Evolutionary conservation across 2,329 filamentous ascomycete species (phyloP).

Genomic region (Fusarium praegraminearum): DNA sequence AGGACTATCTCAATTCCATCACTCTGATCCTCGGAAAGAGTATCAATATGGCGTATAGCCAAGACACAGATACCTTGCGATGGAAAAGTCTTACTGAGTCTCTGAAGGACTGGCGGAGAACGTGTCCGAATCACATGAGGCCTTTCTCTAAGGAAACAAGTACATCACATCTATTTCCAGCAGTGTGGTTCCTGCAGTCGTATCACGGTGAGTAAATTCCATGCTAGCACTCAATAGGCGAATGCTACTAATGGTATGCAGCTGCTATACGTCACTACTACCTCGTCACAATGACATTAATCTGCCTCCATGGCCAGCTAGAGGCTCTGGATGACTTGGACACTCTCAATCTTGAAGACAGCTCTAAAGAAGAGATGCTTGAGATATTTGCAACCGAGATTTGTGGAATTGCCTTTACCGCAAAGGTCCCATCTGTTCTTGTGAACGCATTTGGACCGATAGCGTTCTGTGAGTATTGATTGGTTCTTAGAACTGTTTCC

Average conservation of each 20-base stretch:
- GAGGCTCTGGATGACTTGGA: not conserved
- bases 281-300: constrained; percentile 52
- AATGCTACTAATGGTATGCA: constrained; percentile 32
- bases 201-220: constrained; percentile 55
- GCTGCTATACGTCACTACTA: constrained; percentile 59
- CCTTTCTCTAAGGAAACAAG: constrained; percentile 47
- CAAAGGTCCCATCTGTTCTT: constrained; percentile 56
- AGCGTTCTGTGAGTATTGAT: constrained; percentile 55
- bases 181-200: constrained; percentile 55
- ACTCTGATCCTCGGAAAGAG: constrained; percentile 58
- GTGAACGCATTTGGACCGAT: constrained; percentile 64
- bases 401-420: constrained; percentile 60
- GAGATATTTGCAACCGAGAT: constrained; percentile 54
- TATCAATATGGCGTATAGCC: constrained; percentile 56
- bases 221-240: fast-evolving
- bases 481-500: too few relatives aligned
- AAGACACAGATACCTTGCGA: not conserved
- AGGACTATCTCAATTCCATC: constrained; percentile 54
- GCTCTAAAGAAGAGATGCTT: constrained; percentile 45
- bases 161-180: constrained; percentile 49
- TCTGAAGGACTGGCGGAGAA: constrained; percentile 49
- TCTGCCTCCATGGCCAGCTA: constrained; percentile 40
- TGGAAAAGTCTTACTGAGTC: constrained; percentile 44
- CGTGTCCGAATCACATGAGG: constrained; percentile 49
- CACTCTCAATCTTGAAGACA: not conserved